phyloP scores from a whole-genome alignment of 2,329 filamentous ascomycete species.

The Aspergillus neoniger region DNA sequence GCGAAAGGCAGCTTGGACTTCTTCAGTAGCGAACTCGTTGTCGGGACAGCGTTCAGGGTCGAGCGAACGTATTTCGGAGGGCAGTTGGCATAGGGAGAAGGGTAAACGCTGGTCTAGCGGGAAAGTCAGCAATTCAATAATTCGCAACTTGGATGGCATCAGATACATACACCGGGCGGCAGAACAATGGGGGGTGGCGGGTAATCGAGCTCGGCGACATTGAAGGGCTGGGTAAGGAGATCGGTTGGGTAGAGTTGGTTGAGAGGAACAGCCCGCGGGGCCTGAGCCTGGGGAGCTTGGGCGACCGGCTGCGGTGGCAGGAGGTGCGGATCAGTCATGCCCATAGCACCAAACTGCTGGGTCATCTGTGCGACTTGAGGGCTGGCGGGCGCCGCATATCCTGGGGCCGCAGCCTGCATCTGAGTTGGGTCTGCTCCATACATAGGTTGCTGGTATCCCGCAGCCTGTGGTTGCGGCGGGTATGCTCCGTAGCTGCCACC shows the following conservation, averaged over 20 bases:
- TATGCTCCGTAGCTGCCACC: conserved; percentile 66
- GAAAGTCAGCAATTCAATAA: conserved; percentile 42
- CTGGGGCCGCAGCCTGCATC: conserved; percentile 64
- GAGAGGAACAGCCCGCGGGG: conserved; percentile 56
- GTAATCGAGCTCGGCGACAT: conserved; percentile 86
- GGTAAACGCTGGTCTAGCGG: conserved; percentile 78
- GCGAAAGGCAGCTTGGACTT: conserved; percentile 96
- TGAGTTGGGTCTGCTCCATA: conserved; percentile 49
- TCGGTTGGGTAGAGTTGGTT: conserved; percentile 94
- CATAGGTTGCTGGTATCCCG: conserved; percentile 45
- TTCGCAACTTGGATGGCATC: background rate
- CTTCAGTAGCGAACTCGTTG: conserved; percentile 88
- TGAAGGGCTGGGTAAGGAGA: conserved; percentile 88
- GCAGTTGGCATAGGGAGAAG: conserved; percentile 88
- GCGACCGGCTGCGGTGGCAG: conserved; percentile 35
- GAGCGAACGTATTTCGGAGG: conserved; percentile 92
- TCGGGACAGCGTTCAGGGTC: conserved; percentile 90
- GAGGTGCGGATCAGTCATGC: conserved; percentile 61
- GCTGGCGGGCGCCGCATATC: conserved; percentile 61
- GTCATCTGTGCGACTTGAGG: conserved; percentile 71
- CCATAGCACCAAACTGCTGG: conserved; percentile 79
- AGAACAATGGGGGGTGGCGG: conserved; percentile 89
- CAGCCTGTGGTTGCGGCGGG: conserved; percentile 53
- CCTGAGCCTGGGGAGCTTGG: conserved; percentile 49
- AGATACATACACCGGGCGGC: conserved; percentile 77